Conservation (phyloP, 2,329 filamentous ascomycete genomes). For the Talaromyces sp. region DNA sequence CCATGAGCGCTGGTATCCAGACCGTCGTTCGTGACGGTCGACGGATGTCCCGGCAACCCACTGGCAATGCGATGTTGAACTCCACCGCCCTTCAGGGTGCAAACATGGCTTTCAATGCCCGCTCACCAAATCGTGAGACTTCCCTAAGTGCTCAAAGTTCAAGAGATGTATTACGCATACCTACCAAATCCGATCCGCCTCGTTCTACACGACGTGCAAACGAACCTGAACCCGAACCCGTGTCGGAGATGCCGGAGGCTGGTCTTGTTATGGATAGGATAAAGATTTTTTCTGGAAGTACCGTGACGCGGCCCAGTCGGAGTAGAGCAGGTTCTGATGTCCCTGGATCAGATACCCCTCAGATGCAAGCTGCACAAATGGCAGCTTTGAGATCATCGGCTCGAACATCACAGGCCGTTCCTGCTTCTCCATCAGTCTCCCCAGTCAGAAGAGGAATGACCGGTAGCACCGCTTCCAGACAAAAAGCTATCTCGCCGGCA, state of each 20-base stretch:
- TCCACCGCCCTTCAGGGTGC: constrained; percentile 36
- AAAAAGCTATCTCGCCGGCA: background rate
- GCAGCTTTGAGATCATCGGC: constrained; percentile 30
- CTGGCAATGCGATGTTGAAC: constrained; percentile 21
- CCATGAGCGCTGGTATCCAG: constrained; percentile 33
- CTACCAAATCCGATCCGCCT: constrained; percentile 23
- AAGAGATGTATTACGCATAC: constrained; percentile 21
- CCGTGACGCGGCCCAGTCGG: background rate
- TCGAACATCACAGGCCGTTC: constrained; percentile 15
- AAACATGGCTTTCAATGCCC: constrained; percentile 33
- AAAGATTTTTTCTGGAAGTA: constrained; percentile 29
- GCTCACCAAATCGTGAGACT: constrained; percentile 21
- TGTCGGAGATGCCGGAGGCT: constrained; percentile 28
- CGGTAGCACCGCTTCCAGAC: background rate
- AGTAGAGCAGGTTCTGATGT: background rate
- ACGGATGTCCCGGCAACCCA: constrained; percentile 25
- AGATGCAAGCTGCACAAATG: constrained; percentile 35
- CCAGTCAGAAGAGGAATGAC: constrained; percentile 8
- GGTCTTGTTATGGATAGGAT: constrained; percentile 41
- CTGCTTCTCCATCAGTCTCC: constrained; percentile 10
- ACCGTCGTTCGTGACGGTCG: constrained; percentile 26
- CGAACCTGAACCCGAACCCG: constrained; percentile 8
- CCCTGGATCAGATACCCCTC: constrained; percentile 24
- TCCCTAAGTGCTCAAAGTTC: constrained; percentile 20
- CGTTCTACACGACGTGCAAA: constrained; percentile 19